Evolutionary conservation across 2,329 filamentous ascomycete species (phyloP), one percentile per base, ranked within the genome.

Genomic region (Xylaria arbuscula): DNA sequence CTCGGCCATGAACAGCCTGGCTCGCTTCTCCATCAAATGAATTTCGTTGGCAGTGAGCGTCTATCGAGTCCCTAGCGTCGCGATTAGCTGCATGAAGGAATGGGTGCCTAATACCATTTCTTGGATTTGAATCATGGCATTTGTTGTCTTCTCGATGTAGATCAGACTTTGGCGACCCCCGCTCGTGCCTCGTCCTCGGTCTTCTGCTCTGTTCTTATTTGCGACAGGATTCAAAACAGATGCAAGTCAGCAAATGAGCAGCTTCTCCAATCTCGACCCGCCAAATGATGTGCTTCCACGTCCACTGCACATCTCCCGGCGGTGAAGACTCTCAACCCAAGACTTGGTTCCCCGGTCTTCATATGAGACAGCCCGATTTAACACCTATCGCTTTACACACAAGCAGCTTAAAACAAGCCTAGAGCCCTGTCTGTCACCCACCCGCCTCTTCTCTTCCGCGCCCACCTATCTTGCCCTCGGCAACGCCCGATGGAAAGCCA

Each of bases 81-180:
- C 1, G 11, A 62, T 51, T 66, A 64, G 59, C 32, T 65, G 62
- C 66, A 70, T 67, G 69, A 65, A 57, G 62, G 40, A 62, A 54
- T 47, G 48, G 8, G 10, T 45, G 55, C 55, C 36, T 45, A 36
- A 73, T 72, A 66, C 65, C 62, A 69, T 73, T 73, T 70, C 61
- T 68, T 62, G 58, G 22, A 68, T 55, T 70, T 40, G 34, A 47
- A 53, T 17, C 60, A 68, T 58, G 47, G 47, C 9, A 71, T 72
- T 74, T 70, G 62, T 62, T 68, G 59, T 72, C 64, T 75, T 72
- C 62, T 65, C 64, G 48, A 73, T 72, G 70, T 51, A 68, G 66
- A 71, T 73, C 69, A 47, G 32, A 71, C 58, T 40, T 53, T 24
- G 50, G 19, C 28, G 50, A 22, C 36, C 58, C 40, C 54, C 28